Base-by-base conservation (phyloP, 768 basidiomycete species). In the Collybia sordida region DNA sequence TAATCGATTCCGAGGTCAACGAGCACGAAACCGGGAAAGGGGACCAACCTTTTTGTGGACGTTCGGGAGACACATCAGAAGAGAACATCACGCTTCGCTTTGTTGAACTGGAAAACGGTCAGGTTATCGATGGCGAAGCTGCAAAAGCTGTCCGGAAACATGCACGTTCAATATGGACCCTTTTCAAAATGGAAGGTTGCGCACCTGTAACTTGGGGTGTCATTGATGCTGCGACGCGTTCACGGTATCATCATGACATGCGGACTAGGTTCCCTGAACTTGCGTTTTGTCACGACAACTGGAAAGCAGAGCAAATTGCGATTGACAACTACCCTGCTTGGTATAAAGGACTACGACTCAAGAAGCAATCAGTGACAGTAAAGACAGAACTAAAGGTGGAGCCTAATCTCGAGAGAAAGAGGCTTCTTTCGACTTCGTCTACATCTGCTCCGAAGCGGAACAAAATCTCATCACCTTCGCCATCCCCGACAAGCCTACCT, bases 291-390 rank as follows among this genome's bases (percentile, higher is more conserved):
- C 52, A 59, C 23, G 43, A 49, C 21, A 55, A 57, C 25, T 62
- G 58, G 60, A 62, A 62, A 51, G 51, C 52, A 2, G 50, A 57
- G 23, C 44, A 49, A 40, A 34, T 57, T 8, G 55, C 53, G 19
- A 59, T 53, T 7, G 43, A 45, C 27, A 50, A 50, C 34, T 61
- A 61, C 41, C 47, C 60, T 15, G 54, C 51, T 4, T 61, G 60
- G 60, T 37, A 51, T 19, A 23, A 35, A 36, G 23, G 23, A 31
- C 35, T 25, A 31, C 25, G 31, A n/a, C 25, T 15, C 17, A 34
- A 28, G 34, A n/a, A 28, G 28, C 31, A 45, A 45, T 25, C 23
- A 31, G 31, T 21, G 17, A 31, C 17, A 36, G 34, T 45, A 21
- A 45, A 45, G 36, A 31, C 18, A 21, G 34, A 45, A 35, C 31